phyloP scores from a whole-genome alignment of 1,139 yeast species.

The Taiozyma sp. region DNA sequence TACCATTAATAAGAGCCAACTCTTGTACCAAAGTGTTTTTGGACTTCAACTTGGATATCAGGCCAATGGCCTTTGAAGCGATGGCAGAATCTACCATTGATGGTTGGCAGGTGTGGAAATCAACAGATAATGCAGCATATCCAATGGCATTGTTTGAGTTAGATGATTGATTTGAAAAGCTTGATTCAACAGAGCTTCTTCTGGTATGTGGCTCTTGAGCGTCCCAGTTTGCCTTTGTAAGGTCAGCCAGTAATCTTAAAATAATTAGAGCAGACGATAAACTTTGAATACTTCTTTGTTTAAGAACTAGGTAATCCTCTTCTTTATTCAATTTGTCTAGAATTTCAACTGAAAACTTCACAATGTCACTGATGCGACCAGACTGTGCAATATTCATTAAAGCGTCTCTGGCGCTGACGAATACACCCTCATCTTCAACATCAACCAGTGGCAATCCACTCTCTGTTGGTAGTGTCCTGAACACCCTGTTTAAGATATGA shows the following conservation, averaged over 20 bases:
- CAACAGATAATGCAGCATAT: conserved; percentile 19
- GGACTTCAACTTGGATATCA: conserved; percentile 24
- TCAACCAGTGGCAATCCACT: conserved; percentile 19
- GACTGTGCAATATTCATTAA: conserved; percentile 20
- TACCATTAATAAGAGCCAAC: conserved; percentile 22
- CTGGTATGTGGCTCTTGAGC: conserved; percentile 20
- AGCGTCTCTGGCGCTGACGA: conserved; percentile 20
- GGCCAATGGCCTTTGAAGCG: conserved; percentile 23
- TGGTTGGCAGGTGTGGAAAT: conserved; percentile 28
- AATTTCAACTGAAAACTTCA: conserved; percentile 12
- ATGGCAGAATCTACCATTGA: conserved; percentile 19
- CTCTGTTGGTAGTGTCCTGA: conserved; percentile 19
- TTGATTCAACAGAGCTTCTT: conserved; percentile 20
- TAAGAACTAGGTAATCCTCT: conserved; percentile 23
- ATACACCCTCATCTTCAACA: conserved; percentile 23
- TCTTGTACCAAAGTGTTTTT: conserved; percentile 21
- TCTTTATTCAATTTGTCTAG: conserved; percentile 19
- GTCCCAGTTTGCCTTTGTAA: conserved; percentile 29
- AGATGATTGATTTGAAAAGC: conserved; percentile 12
- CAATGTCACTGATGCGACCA: conserved; percentile 15
- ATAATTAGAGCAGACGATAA: conserved; percentile 26
- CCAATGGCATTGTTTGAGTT: conserved; percentile 18
- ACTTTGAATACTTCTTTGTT: conserved; percentile 22
- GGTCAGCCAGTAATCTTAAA: conserved; percentile 26
- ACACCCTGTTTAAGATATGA: conserved; percentile 18